Conservation (phyloP, 139 green algal genomes). For the Monoraphidium neglectum region DNA sequence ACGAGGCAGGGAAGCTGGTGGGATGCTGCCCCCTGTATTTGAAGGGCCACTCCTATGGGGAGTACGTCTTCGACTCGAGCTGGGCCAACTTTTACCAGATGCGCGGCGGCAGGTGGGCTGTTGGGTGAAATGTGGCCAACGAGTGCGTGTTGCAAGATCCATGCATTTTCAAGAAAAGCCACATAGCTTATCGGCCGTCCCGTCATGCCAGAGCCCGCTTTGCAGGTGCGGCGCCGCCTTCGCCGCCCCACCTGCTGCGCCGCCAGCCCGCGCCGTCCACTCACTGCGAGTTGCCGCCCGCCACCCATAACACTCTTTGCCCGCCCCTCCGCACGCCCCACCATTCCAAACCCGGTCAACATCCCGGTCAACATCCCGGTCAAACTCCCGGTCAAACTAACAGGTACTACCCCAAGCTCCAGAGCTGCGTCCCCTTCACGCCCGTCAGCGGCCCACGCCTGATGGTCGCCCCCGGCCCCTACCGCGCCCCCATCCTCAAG, state of each 20-base stretch:
- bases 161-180: no score
- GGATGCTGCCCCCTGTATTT: slow-evolving; percentile 71
- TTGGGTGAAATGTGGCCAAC: not conserved
- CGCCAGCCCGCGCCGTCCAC: no score
- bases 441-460: slow-evolving; percentile 73
- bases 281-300: no score
- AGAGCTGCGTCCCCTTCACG: slow-evolving; percentile 90
- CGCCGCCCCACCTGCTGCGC: no score
- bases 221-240: no score
- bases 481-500: slow-evolving; percentile 29
- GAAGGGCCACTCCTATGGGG: slow-evolving; percentile 70
- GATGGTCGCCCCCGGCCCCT: slow-evolving; percentile 17
- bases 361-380: not conserved
- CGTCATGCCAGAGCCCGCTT: no score
- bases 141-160: not conserved
- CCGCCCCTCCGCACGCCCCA: not conserved
- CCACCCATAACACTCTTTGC: no score
- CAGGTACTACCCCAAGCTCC: slow-evolving; percentile 93
- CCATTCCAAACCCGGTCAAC: slow-evolving; percentile 2
- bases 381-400: no score
- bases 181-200: no score
- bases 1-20: slow-evolving; percentile 48
- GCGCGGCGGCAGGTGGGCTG: not conserved
- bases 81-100: slow-evolving; percentile 59
- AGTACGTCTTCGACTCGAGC: slow-evolving; percentile 89